Conservation (phyloP, 257 asterid genomes). For the Lantana camara region DNA sequence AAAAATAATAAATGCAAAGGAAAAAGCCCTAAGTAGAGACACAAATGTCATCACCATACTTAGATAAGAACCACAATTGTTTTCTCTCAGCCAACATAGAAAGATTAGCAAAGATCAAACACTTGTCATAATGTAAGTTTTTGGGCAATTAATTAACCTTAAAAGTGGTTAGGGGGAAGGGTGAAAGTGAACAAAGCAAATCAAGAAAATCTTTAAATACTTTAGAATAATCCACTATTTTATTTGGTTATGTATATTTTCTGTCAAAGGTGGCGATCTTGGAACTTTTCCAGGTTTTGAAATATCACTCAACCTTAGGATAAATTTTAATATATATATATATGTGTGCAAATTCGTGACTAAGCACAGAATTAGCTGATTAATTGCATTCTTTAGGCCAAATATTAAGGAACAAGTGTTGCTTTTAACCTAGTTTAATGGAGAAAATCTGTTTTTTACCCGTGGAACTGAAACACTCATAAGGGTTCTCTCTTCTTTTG, state of each 20-base stretch:
- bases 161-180: constrained; percentile 12
- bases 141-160: constrained; percentile 6
- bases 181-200: constrained; percentile 35
- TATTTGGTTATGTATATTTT: background rate
- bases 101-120: constrained; percentile 25
- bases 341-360: constrained; percentile 19
- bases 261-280: constrained; percentile 32
- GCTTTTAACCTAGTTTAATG: background rate
- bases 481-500: too few relatives aligned
- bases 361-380: constrained; percentile 7
- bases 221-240: constrained; percentile 19
- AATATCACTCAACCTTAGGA: background rate
- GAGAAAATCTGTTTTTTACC: constrained; percentile 17
- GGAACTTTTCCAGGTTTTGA: constrained; percentile 4
- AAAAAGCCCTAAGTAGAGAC: background rate
- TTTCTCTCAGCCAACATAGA: constrained; percentile 35
- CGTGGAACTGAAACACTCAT: constrained; percentile 17
- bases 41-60: constrained; percentile 26
- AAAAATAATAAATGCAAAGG: background rate
- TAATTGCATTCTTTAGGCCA: constrained; percentile 21
- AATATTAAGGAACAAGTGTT: constrained; percentile 32
- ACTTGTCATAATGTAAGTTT: constrained; percentile 26
- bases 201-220: constrained; percentile 30
- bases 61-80: constrained; percentile 23
- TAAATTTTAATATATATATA: background rate